Conservation (phyloP, 495 filamentous ascomycete species). For the Stereocaulon alpinum region DNA sequence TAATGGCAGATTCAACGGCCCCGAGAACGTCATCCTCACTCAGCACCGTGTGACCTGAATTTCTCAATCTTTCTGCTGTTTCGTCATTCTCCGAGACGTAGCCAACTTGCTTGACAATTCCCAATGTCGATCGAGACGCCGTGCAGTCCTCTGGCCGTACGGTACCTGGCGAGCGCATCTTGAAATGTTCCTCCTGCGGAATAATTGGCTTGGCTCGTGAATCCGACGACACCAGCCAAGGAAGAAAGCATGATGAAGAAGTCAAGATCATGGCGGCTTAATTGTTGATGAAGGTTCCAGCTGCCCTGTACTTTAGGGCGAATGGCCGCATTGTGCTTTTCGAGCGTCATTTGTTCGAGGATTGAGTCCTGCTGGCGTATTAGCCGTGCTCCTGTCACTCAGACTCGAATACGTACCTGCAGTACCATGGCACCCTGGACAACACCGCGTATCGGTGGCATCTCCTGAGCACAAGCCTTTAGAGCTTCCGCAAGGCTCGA, state of each 20-base stretch:
- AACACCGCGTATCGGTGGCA: conserved; percentile 18
- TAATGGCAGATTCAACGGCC: too few relatives aligned
- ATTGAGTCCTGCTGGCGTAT: too few relatives aligned
- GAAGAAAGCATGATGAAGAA: conserved; percentile 46
- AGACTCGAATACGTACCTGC: too few relatives aligned
- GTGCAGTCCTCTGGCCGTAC: conserved; percentile 22
- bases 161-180: conserved; percentile 24
- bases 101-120: too few relatives aligned
- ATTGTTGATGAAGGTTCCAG: conserved; percentile 31
- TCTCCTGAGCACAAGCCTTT: not conserved
- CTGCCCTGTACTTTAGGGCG: conserved; percentile 32
- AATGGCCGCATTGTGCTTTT: conserved; percentile 10
- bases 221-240: conserved; percentile 32
- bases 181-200: conserved; percentile 23
- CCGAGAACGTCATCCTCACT: too few relatives aligned
- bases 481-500: not conserved
- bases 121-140: too few relatives aligned
- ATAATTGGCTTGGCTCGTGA: conserved; percentile 38
- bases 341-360: conserved; percentile 10
- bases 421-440: conserved; percentile 20
- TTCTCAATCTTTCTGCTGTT: too few relatives aligned
- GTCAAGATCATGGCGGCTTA: too few relatives aligned
- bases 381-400: too few relatives aligned
- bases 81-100: too few relatives aligned
- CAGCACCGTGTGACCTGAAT: too few relatives aligned